A percentile compares a stretch with the other conserved stretches of the same genome.
phyloP scores from a whole-genome alignment of 306 rosid genomes.

The Vicia sativa region DNA sequence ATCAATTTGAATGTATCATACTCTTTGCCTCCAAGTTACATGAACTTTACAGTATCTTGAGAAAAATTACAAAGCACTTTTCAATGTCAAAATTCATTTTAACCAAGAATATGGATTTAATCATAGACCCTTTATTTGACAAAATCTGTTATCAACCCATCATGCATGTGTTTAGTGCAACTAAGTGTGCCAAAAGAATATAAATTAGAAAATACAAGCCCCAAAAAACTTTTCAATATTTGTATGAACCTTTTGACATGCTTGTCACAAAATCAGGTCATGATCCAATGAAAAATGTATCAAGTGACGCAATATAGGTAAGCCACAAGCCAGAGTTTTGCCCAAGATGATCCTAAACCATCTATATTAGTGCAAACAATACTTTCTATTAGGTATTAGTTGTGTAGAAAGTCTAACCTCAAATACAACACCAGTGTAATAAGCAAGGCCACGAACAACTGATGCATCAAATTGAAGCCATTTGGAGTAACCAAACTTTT shows the following conservation, averaged over 20 bases:
- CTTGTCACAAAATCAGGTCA: slow-evolving; percentile 24
- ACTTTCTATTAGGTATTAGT: slow-evolving; percentile 14
- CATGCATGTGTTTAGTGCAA: slow-evolving; percentile 16
- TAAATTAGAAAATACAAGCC: slow-evolving; percentile 25
- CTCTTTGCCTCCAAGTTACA: slow-evolving; percentile 24
- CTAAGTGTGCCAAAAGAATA: slow-evolving; percentile 2
- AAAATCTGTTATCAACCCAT: background rate
- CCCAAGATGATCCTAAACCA: slow-evolving; percentile 16
- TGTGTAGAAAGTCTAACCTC: slow-evolving; percentile 65
- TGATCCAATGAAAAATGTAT: slow-evolving; percentile 10
- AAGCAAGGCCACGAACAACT: slow-evolving; percentile 96
- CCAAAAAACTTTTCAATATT: slow-evolving; percentile 27
- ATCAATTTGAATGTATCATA: slow-evolving; percentile 24
- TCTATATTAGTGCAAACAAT: slow-evolving; percentile 19
- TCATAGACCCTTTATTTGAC: slow-evolving; percentile 21
- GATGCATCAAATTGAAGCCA: slow-evolving; percentile 98
- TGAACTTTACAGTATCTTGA: slow-evolving; percentile 22
- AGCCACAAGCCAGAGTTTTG: slow-evolving; percentile 31
- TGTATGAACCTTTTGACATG: slow-evolving; percentile 22
- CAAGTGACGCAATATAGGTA: slow-evolving; percentile 19
- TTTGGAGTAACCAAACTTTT: slow-evolving; percentile 84
- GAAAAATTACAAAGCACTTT: slow-evolving; percentile 23
- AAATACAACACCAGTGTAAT: slow-evolving; percentile 92
- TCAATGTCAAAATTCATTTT: slow-evolving; percentile 17
- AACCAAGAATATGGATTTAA: slow-evolving; percentile 22